These are phyloP conservation scores for Lactarius deliciosus DNA, from an alignment of 768 basidiomycete species.

Conservation along the genomic window DNA sequence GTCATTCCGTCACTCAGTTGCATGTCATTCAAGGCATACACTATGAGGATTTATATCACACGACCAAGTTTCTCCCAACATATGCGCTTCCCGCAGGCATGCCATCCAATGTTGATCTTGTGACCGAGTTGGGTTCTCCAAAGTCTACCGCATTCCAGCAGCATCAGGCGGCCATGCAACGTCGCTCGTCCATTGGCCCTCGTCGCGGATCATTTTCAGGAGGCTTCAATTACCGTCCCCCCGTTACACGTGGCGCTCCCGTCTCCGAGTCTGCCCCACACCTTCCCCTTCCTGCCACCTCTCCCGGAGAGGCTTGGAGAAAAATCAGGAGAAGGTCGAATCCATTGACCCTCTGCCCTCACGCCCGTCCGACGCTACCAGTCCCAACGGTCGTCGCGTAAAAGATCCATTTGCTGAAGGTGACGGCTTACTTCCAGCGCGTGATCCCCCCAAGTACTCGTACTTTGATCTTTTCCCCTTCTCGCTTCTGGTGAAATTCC, in stretches of 20 bases:
- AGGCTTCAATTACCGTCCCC: background rate
- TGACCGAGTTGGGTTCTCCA: constrained; percentile 1
- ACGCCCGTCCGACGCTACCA: constrained; percentile 17
- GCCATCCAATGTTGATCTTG: constrained; percentile 40
- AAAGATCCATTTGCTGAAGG: constrained; percentile 37
- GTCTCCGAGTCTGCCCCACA: constrained; percentile 14
- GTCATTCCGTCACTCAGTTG: background rate
- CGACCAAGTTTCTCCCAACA: constrained; percentile 70
- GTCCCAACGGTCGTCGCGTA: constrained; percentile 1
- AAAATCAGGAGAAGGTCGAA: constrained; percentile 11
- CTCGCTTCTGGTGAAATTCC: constrained; percentile 51
- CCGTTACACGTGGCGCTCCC: background rate
- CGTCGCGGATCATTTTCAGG: constrained; percentile 10
- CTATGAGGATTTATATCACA: constrained; percentile 57
- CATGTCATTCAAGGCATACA: constrained; percentile 30
- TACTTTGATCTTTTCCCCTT: constrained; percentile 70
- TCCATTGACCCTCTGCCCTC: constrained; percentile 18
- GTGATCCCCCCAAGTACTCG: constrained; percentile 57
- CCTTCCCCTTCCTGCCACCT: constrained; percentile 26
- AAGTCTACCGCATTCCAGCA: constrained; percentile 1
- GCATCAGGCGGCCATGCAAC: background rate
- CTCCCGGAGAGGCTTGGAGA: constrained; percentile 5
- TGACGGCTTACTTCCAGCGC: constrained; percentile 52
- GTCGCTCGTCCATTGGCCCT: background rate
- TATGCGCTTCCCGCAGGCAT: constrained; percentile 56